phyloP scores from a whole-genome alignment of 192 early-diverging fungal species.

The Pilobolus umbonatus region DNA sequence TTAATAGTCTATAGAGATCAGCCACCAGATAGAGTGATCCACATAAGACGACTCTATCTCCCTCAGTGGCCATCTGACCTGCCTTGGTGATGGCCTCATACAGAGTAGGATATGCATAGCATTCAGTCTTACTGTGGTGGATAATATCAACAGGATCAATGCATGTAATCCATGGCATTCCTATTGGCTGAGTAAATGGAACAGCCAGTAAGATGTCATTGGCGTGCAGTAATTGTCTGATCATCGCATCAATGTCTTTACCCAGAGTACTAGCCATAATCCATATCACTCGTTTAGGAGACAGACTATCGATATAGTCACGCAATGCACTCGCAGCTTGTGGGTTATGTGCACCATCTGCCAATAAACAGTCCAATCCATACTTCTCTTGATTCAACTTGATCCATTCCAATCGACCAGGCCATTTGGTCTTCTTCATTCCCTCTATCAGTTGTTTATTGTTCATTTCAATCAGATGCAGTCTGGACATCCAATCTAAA shows the following conservation, averaged over 20 bases:
- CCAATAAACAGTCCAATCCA: constrained; percentile 50
- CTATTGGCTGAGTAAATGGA: constrained; percentile 69
- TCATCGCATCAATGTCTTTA: constrained; percentile 58
- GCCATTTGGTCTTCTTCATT: constrained; percentile 68
- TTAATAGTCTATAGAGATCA: constrained; percentile 57
- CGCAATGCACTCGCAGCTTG: constrained; percentile 63
- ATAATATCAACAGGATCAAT: constrained; percentile 44
- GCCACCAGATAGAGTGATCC: constrained; percentile 88
- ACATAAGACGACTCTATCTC: constrained; percentile 63
- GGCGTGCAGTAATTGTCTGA: constrained; percentile 49
- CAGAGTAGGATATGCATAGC: constrained; percentile 30
- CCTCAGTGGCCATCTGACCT: constrained; percentile 21
- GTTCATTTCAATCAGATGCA: not conserved
- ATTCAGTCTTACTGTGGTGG: constrained; percentile 11
- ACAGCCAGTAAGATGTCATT: constrained; percentile 66
- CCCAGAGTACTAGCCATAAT: constrained; percentile 71
- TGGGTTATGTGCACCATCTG: constrained; percentile 91
- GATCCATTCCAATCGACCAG: constrained; percentile 76
- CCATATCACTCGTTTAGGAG: constrained; percentile 54
- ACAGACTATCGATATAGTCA: constrained; percentile 54
- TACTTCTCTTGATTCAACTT: constrained; percentile 6
- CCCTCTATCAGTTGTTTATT: constrained; percentile 55
- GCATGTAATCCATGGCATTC: constrained; percentile 84
- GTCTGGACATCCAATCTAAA: constrained; percentile 30
- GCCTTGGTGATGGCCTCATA: constrained; percentile 38